Evolutionary conservation across 306 rosid species (phyloP).

Genomic region (Rosa persica): DNA sequence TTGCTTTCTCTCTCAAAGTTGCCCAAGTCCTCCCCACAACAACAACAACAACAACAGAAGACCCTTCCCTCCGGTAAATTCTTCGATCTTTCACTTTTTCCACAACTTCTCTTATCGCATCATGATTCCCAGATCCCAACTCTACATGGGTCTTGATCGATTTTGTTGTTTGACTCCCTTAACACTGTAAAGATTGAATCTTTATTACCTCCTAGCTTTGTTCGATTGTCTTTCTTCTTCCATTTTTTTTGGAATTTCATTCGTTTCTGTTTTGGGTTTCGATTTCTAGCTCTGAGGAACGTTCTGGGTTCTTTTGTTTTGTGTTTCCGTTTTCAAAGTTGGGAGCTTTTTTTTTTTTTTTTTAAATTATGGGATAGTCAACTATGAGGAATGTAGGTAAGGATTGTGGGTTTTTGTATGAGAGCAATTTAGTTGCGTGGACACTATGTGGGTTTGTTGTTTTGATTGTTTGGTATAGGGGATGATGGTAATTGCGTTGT

Average conservation of each 20-base stretch:
- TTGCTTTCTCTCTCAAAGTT: background rate
- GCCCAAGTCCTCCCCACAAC: background rate
- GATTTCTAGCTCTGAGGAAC: background rate
- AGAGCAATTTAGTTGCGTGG: background rate
- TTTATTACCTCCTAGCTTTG: conserved; percentile 5
- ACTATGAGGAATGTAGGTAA: background rate
- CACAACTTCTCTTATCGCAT: background rate
- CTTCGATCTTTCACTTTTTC: background rate
- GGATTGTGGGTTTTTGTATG: background rate
- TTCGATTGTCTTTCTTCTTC: background rate
- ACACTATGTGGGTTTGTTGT: background rate
- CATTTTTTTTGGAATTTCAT: background rate
- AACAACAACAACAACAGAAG: background rate
- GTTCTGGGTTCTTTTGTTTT: background rate
- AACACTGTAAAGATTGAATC: conserved; percentile 1
- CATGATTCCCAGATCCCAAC: background rate
- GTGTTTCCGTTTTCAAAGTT: background rate
- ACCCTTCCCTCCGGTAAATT: conserved; percentile 20
- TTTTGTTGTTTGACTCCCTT: background rate
- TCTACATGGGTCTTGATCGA: background rate
- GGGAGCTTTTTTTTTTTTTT: background rate
- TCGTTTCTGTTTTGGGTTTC: background rate
- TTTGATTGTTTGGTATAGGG: background rate
- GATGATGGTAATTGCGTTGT: no score
- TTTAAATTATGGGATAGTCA: background rate